Evolutionary conservation across 164 flowering plant genomes (phyloP).

Genomic region (Vitis rotundifolia): DNA sequence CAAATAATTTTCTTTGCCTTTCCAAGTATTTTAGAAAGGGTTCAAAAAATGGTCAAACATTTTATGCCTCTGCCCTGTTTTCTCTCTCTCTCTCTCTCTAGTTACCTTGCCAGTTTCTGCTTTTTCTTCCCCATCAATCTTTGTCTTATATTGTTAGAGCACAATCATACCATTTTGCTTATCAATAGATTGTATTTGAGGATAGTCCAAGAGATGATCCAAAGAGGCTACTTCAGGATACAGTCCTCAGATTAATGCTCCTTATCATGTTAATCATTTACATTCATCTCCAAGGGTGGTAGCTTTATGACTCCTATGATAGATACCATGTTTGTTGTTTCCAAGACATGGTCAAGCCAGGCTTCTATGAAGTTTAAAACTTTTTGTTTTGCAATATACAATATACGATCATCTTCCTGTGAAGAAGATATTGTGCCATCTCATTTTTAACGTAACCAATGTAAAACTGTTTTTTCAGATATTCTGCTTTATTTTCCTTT

Average conservation of each 20-base stretch:
- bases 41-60: too few relatives aligned
- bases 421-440: too few relatives aligned
- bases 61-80: not conserved
- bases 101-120: not conserved
- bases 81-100: constrained; percentile 4
- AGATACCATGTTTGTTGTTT: constrained; percentile 28
- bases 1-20: too few relatives aligned
- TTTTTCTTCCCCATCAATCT: not conserved
- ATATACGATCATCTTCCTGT: too few relatives aligned
- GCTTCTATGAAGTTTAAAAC: constrained; percentile 14
- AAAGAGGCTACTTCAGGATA: not conserved
- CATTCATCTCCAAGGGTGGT: constrained; percentile 9
- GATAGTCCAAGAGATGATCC: not conserved
- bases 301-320: constrained; percentile 19
- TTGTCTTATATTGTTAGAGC: not conserved
- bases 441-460: too few relatives aligned
- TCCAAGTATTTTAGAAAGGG: too few relatives aligned
- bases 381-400: too few relatives aligned
- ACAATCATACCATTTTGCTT: too few relatives aligned
- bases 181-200: too few relatives aligned
- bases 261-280: constrained; percentile 1
- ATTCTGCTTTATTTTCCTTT: too few relatives aligned
- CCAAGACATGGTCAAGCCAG: constrained; percentile 33
- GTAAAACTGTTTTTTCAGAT: too few relatives aligned
- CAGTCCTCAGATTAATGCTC: not conserved